Conservation (phyloP, 345 rosid species). For the Moringa oleifera region DNA sequence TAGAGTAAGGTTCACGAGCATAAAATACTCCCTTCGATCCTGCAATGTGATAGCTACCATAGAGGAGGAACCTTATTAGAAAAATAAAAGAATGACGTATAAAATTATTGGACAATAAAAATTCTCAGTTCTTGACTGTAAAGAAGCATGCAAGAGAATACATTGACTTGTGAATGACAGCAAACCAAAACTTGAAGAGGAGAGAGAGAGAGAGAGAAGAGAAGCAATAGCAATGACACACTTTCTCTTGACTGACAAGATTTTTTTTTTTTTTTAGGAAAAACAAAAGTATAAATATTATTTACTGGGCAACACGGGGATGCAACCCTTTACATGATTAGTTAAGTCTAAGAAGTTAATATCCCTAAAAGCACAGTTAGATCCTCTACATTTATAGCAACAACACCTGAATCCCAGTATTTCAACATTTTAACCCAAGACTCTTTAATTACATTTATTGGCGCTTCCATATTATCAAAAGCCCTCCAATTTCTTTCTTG, state of each 20-base stretch:
- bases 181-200: not conserved
- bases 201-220: no score
- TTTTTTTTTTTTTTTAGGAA: no score
- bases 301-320: not conserved
- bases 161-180: constrained; percentile 1
- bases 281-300: not conserved
- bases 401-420: no score
- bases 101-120: not conserved
- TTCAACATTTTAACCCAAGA: no score
- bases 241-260: no score
- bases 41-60: constrained; percentile 79
- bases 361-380: no score
- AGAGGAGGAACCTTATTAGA: constrained; percentile 16
- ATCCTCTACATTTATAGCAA: no score
- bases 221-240: not conserved
- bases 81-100: not conserved
- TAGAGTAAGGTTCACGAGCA: constrained; percentile 83
- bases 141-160: not conserved
- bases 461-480: no score
- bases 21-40: constrained; percentile 79
- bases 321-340: no score
- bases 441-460: no score
- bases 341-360: no score
- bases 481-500: no score
- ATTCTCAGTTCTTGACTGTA: not conserved